Conservation (phyloP, 805 yeast species). For the Cyberlindnera mrakii region DNA sequence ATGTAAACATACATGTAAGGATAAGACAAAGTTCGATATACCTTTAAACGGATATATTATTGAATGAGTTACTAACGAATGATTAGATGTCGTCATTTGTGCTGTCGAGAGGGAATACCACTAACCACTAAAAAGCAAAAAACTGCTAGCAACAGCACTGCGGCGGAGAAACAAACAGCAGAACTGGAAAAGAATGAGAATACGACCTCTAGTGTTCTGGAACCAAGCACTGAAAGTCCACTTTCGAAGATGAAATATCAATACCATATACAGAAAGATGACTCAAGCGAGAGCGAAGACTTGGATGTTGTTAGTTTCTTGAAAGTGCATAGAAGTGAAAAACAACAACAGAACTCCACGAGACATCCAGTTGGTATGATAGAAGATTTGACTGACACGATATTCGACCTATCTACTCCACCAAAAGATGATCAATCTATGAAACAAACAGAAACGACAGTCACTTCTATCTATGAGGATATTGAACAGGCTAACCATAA, state of each 20-base stretch:
- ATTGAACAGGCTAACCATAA: slow-evolving; percentile 11
- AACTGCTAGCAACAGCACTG: background rate
- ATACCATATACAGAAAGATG: background rate
- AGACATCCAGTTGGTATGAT: no score
- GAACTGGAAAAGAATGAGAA: slow-evolving; percentile 2
- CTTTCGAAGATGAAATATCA: slow-evolving; percentile 1
- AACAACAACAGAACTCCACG: no score
- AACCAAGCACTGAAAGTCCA: background rate
- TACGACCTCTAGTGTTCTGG: slow-evolving; percentile 3
- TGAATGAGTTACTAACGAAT: slow-evolving; percentile 11
- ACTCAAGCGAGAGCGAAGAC: slow-evolving; percentile 1
- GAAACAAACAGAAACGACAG: background rate
- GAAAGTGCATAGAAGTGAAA: background rate
- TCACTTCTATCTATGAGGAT: slow-evolving; percentile 4
- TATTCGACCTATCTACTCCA: no score
- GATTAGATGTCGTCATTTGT: slow-evolving; percentile 36
- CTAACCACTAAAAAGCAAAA: slow-evolving; percentile 4
- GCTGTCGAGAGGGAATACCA: slow-evolving; percentile 41
- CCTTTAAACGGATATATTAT: no score
- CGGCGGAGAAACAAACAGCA: background rate
- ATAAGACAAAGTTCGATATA: slow-evolving; percentile 20
- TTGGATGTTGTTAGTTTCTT: slow-evolving; percentile 1
- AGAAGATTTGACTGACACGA: no score
- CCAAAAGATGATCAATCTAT: background rate
- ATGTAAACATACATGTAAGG: slow-evolving; percentile 40